phyloP scores from a whole-genome alignment of 768 basidiomycete genomes.

The Lentinula lateritia region DNA sequence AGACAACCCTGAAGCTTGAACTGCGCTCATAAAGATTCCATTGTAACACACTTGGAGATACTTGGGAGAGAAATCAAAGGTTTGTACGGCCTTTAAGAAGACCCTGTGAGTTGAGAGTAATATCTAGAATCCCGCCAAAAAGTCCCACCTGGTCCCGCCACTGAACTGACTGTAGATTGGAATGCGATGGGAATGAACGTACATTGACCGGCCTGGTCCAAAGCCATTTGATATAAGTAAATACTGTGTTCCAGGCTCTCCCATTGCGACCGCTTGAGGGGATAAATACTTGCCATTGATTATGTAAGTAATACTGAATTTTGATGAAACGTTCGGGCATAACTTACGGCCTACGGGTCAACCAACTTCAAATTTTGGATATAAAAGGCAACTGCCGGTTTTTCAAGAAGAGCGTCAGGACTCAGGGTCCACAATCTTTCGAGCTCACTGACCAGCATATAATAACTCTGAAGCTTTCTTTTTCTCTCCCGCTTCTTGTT shows the following conservation, averaged over 20 bases:
- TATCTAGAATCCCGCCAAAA: background rate
- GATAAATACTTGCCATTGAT: no score
- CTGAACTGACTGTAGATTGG: background rate
- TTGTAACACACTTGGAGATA: background rate
- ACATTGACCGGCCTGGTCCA: background rate
- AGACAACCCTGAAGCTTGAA: background rate
- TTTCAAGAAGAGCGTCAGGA: background rate
- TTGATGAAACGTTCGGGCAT: background rate
- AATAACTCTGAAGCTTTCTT: slow-evolving; percentile 6
- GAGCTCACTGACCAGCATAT: slow-evolving; percentile 8
- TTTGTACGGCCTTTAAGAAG: background rate
- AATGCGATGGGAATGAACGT: background rate
- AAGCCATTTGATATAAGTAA: background rate
- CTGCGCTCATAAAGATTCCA: background rate
- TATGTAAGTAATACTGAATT: background rate
- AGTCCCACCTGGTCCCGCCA: background rate
- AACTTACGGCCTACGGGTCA: background rate
- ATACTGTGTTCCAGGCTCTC: background rate
- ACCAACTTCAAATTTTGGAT: background rate
- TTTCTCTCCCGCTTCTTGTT: slow-evolving; percentile 4
- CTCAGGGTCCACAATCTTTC: slow-evolving; percentile 4
- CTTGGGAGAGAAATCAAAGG: background rate
- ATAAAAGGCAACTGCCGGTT: slow-evolving; percentile 3
- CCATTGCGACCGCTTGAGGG: slow-evolving; percentile 2
- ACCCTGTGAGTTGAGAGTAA: background rate